phyloP scores from a whole-genome alignment of 1,284 basidiomycete species.

The Clitocybe nebularis region DNA sequence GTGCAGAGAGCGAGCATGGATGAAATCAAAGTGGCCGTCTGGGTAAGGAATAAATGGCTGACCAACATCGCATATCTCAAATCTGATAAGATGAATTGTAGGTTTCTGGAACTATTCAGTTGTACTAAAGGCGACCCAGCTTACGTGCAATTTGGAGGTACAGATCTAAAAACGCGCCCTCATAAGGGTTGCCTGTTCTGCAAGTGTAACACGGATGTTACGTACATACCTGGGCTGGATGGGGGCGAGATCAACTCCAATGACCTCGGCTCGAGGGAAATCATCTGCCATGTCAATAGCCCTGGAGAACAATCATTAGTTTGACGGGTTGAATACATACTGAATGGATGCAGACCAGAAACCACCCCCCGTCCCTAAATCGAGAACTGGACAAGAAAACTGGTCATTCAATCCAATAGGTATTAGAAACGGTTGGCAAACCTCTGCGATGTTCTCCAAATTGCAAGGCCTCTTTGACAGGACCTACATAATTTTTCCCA shows the following conservation, averaged over 20 bases:
- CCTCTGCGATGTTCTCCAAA: constrained; percentile 41
- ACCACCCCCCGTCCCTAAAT: constrained; percentile 65
- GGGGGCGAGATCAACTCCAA: constrained; percentile 66
- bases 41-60: constrained; percentile 56
- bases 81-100: constrained; percentile 33
- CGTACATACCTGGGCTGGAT: constrained; percentile 57
- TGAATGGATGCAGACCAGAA: constrained; percentile 45
- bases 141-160: constrained; percentile 68
- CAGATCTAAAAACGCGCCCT: constrained; percentile 36
- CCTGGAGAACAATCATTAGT: constrained; percentile 30
- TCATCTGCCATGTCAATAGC: constrained; percentile 67
- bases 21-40: constrained; percentile 56
- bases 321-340: constrained; percentile 4
- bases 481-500: constrained; percentile 60
- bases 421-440: constrained; percentile 19
- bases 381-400: constrained; percentile 41
- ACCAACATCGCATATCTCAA: constrained; percentile 65
- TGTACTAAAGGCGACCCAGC: constrained; percentile 17
- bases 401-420: constrained; percentile 14
- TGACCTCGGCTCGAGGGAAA: constrained; percentile 60
- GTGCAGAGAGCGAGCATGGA: constrained; percentile 64
- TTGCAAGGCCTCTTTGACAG: constrained; percentile 51
- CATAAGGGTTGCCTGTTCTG: constrained; percentile 13
- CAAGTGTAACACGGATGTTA: constrained; percentile 17
- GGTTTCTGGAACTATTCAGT: background rate